Evolutionary conservation across 495 filamentous ascomycete genomes (phyloP), one percentile per base, ranked within the genome.

Genomic region (Trichoderma gamsii): DNA sequence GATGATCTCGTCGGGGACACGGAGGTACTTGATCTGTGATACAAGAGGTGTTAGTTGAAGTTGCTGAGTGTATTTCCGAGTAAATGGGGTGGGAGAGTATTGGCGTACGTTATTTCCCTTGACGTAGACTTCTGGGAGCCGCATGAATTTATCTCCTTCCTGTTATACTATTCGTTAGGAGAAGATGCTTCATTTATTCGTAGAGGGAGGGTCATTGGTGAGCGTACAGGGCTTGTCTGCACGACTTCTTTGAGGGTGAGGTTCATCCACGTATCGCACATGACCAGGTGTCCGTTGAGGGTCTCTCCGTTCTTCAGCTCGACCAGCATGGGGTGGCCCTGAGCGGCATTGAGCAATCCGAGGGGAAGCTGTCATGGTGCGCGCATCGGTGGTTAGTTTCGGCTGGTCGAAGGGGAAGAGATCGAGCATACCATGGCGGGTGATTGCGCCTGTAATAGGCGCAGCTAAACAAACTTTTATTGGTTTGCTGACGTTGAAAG

Each of bases 211-310:
- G 49, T 23, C 0, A 2, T 52, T 21, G 49, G 49, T 4, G 13
- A 38, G 70, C 80, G 35, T 73, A 88, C 86, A 32, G 93, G 87
- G 73, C 90, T 96, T 8, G 95, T 99, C 80, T 97, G 93, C n/a
- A 98, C 91, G 11, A 99, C 96, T 74, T 97, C 95, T 75, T 93
- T 93, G 75, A 99, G 80, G 23, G 94, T 97, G 64, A 99, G 79
- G 78, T 99, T 99, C 95, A 99, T 99, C 92, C 93, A 99, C 46
- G 92, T 98, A 78, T 99, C 95, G 84, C 92, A 98, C 76, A 87
- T 93, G 76, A 97, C 89, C 67, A 99, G 83, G 75, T 96, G 92
- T 71, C 95, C 95, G 79, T 98, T 99, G 64, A 98, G 83, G 0
- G 94, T 98, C 77, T 98, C 96, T 78, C 95, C 96, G 73, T 94